Base-by-base conservation (phyloP, 2,329 filamentous ascomycete species). In the Fusarium sororula region DNA sequence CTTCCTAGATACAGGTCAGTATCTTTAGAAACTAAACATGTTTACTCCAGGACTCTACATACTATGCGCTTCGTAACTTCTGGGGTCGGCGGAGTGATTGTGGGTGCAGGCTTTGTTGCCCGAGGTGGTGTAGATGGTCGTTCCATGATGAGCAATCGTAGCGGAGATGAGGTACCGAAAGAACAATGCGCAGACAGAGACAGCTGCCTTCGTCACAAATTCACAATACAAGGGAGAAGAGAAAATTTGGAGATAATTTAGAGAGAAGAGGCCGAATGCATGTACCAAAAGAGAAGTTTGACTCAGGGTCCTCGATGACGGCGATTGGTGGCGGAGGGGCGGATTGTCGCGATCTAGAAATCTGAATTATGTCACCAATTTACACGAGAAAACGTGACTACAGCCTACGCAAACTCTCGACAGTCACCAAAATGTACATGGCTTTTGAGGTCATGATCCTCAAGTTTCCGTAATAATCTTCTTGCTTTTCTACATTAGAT, bases 1-100 rank as follows among this genome's bases (percentile, higher is more conserved):
- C 91, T 90, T 98, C 96, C 93, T 96, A 66, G 7, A 32, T 44
- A 17, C 24, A 8, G 5, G 35, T 63, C 18, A 72, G 37, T 5
- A n/a, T 32, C 17, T 20, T 6, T 42, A 7, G 9, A 42, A 4
- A 32, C n/a, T 13, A 47, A 0, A 11, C 4, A 3, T 4, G 3
- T 22, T 32, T 17, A 18, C 3, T 24, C 56, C 17, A 11, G 3
- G 2, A 4, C 17, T 14, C 6, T 10, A 78, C 87, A 78, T 79
- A 90, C 89, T 66, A 90, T 90, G 75, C 87, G 85, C 70, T 87
- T 84, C 24, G 85, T 87, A 17, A 87, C 84, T 71, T 88, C 88
- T 10, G 89, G 88, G 1, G 88, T 90, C 8, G 84, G 87, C 38
- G 88, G 87, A 35, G 87, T 86, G 38, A 78, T 73, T 45, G 78